Conservation (phyloP, 805 yeast genomes). For the Suhomyces tanzawaensis region DNA sequence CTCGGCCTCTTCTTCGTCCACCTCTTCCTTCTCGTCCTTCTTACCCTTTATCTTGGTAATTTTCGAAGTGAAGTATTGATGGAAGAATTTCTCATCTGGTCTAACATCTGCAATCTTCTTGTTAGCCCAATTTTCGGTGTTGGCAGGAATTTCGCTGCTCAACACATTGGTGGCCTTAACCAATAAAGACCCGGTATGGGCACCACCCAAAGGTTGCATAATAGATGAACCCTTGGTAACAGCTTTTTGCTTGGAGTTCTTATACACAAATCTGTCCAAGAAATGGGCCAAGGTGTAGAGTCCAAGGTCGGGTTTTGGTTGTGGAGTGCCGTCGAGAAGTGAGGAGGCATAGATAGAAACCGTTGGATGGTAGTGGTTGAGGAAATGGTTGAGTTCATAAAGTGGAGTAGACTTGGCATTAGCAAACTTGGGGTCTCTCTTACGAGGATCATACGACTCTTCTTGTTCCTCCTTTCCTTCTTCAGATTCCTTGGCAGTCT, state of each 20-base stretch:
- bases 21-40: slow-evolving; percentile 22
- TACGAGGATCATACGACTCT: slow-evolving; percentile 69
- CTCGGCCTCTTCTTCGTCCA: slow-evolving; percentile 40
- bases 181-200: slow-evolving; percentile 65
- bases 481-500: slow-evolving; percentile 45
- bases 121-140: slow-evolving; percentile 79
- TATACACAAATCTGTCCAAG: slow-evolving; percentile 92
- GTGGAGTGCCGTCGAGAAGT: slow-evolving; percentile 46
- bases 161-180: slow-evolving; percentile 56
- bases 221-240: slow-evolving; percentile 82
- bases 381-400: slow-evolving; percentile 81
- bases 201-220: slow-evolving; percentile 96
- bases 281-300: slow-evolving; percentile 85
- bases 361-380: slow-evolving; percentile 89
- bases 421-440: slow-evolving; percentile 92
- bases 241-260: slow-evolving; percentile 80
- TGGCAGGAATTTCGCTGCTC: slow-evolving; percentile 61
- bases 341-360: slow-evolving; percentile 75
- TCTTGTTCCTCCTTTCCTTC: slow-evolving; percentile 40
- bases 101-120: slow-evolving; percentile 61
- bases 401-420: slow-evolving; percentile 76
- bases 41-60: slow-evolving; percentile 34
- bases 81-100: slow-evolving; percentile 87
- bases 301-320: slow-evolving; percentile 83
- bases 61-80: slow-evolving; percentile 74